These are phyloP conservation scores for Astrocystis sublimbata DNA, from an alignment of 495 filamentous ascomycete genomes.

Conservation along the genomic window DNA sequence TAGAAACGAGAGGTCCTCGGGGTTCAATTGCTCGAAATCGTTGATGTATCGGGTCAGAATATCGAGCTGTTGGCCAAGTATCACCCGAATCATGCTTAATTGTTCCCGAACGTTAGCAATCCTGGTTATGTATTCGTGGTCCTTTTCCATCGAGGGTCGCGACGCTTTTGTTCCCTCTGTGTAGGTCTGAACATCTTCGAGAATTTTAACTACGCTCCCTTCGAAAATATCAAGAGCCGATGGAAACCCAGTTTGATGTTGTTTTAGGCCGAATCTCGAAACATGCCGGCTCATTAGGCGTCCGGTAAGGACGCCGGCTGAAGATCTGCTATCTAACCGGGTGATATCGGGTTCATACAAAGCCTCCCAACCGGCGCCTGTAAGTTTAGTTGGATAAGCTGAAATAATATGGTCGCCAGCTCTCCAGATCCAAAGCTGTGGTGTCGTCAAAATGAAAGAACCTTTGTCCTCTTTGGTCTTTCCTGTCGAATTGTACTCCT, in stretches of 20 bases:
- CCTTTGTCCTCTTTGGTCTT: too few species aligned
- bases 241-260: neutral
- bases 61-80: conserved; percentile 4
- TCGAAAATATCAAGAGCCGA: conserved; percentile 12
- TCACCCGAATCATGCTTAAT: conserved; percentile 11
- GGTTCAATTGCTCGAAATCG: neutral
- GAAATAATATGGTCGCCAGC: neutral
- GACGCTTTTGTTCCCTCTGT: neutral
- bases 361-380: neutral
- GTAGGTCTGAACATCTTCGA: neutral
- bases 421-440: conserved; percentile 9
- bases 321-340: neutral
- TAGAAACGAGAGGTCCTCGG: neutral
- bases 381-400: neutral
- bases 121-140: neutral
- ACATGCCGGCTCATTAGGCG: neutral
- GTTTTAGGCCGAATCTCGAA: conserved; percentile 4
- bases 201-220: neutral
- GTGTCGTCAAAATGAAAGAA: conserved; percentile 5
- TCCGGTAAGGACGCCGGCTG: neutral
- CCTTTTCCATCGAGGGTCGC: neutral
- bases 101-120: conserved; percentile 5
- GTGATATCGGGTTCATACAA: neutral
- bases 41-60: neutral
- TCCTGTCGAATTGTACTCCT: neutral